Percentiles rank a stretch among this genome's conserved stretches.
These are phyloP conservation scores for Starmerella apis DNA, from an alignment of 805 yeast species.

Conservation along the genomic window DNA sequence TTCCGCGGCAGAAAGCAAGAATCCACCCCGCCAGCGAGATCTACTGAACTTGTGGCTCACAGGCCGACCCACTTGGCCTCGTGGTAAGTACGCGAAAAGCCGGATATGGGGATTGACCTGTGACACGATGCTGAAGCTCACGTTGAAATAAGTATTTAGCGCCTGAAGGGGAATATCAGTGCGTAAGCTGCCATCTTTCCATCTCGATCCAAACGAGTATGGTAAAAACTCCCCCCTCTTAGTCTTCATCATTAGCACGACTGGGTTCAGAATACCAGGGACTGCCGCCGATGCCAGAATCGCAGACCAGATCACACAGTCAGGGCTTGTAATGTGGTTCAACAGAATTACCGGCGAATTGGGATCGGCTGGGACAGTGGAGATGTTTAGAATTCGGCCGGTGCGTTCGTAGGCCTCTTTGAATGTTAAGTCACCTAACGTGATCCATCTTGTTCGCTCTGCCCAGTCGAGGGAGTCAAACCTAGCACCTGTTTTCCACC, in stretches of 20 bases:
- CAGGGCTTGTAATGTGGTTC: slow-evolving; percentile 65
- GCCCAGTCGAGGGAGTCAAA: slow-evolving; percentile 74
- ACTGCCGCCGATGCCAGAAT: slow-evolving; percentile 71
- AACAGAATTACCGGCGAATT: slow-evolving; percentile 72
- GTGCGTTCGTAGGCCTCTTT: slow-evolving; percentile 58
- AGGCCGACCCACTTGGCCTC: slow-evolving; percentile 73
- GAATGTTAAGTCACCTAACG: slow-evolving; percentile 61
- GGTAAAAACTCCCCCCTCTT: slow-evolving; percentile 42
- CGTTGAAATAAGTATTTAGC: slow-evolving; percentile 63
- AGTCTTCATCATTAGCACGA: slow-evolving; percentile 61
- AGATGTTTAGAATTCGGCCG: slow-evolving; percentile 59
- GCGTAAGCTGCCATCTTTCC: slow-evolving; percentile 70
- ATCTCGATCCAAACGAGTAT: slow-evolving; percentile 60
- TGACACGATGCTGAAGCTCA: slow-evolving; percentile 63
- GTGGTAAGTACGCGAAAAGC: slow-evolving; percentile 63
- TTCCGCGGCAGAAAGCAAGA: slow-evolving; percentile 60
- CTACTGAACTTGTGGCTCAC: slow-evolving; percentile 47
- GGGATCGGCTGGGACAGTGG: slow-evolving; percentile 74
- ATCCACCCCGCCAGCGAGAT: slow-evolving; percentile 62
- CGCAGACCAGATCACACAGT: slow-evolving; percentile 73
- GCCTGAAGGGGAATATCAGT: slow-evolving; percentile 72
- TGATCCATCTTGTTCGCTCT: slow-evolving; percentile 53
- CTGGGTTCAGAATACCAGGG: slow-evolving; percentile 73
- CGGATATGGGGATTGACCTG: slow-evolving; percentile 78
- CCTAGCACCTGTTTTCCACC: slow-evolving; percentile 67